phyloP scores from a whole-genome alignment of 108 stramenopile genomes.

The Stephanodiscus triporus region DNA sequence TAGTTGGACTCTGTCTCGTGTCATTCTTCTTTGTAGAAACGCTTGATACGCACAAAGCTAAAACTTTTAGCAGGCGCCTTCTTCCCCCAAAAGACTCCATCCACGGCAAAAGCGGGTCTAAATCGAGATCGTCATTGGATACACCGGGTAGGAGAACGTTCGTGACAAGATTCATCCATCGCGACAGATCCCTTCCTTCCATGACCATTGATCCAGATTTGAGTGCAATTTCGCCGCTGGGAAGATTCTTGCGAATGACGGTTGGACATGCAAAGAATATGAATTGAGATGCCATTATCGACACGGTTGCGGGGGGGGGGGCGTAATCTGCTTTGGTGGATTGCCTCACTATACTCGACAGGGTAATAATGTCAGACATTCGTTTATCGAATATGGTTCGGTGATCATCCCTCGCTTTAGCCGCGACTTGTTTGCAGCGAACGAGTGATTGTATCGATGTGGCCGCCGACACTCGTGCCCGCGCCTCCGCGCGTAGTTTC shows the following conservation, averaged over 20 bases:
- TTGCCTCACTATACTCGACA: conserved; percentile 54
- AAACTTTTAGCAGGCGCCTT: conserved; percentile 38
- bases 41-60: conserved; percentile 42
- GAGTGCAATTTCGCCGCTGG: conserved; percentile 13
- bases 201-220: conserved; percentile 21
- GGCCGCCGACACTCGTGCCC: conserved; percentile 43
- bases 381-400: conserved; percentile 52
- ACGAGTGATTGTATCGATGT: conserved; percentile 63
- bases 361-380: conserved; percentile 60
- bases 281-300: conserved; percentile 60
- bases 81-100: conserved; percentile 54
- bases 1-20: neutral
- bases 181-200: conserved; percentile 42
- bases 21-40: conserved; percentile 15
- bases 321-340: conserved; percentile 55
- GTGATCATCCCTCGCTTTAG: conserved; percentile 39
- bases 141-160: conserved; percentile 69
- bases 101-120: conserved; percentile 74
- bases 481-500: conserved; percentile 57
- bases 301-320: conserved; percentile 72
- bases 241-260: conserved; percentile 30
- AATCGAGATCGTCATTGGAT: conserved; percentile 49
- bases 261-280: conserved; percentile 63
- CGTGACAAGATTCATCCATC: conserved; percentile 53
- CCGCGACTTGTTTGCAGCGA: conserved; percentile 53